Conservation (phyloP, 495 filamentous ascomycete species). For the Copromyces sp. region DNA sequence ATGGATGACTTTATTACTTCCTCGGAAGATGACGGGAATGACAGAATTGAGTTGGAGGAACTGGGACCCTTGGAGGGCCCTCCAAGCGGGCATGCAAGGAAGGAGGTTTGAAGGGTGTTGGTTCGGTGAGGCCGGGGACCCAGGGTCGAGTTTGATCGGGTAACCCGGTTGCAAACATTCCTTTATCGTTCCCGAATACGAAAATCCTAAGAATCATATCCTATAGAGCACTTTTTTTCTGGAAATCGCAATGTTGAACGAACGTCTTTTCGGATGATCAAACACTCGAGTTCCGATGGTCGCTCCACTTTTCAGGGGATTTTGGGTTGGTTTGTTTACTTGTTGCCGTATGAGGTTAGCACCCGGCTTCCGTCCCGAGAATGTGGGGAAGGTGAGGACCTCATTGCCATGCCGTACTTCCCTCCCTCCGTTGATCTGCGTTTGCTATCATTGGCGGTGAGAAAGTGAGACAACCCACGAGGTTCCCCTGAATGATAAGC, state of each 20-base stretch:
- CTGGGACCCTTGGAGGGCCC: background rate
- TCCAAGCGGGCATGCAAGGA: background rate
- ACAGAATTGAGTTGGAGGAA: background rate
- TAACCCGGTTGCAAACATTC: background rate
- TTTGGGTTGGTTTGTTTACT: background rate
- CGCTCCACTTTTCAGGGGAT: background rate
- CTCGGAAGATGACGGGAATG: slow-evolving; percentile 1
- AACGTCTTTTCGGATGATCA: background rate
- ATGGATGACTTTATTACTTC: slow-evolving; percentile 15
- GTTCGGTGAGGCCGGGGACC: background rate
- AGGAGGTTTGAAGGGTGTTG: background rate
- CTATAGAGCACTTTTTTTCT: background rate
- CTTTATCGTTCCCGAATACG: background rate
- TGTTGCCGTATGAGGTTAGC: background rate
- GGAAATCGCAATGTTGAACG: background rate
- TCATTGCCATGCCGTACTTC: background rate
- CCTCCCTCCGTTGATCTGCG: background rate
- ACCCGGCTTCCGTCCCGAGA: background rate
- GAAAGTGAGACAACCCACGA: background rate
- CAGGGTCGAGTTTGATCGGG: background rate
- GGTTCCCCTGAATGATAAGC: background rate
- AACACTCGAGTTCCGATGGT: background rate
- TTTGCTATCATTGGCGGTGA: background rate
- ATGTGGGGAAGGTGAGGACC: background rate
- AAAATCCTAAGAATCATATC: background rate